Evolutionary conservation across 495 filamentous ascomycete genomes (phyloP), one percentile per base, ranked within the genome.

Genomic region (Massariosphaeria phaeospora): DNA sequence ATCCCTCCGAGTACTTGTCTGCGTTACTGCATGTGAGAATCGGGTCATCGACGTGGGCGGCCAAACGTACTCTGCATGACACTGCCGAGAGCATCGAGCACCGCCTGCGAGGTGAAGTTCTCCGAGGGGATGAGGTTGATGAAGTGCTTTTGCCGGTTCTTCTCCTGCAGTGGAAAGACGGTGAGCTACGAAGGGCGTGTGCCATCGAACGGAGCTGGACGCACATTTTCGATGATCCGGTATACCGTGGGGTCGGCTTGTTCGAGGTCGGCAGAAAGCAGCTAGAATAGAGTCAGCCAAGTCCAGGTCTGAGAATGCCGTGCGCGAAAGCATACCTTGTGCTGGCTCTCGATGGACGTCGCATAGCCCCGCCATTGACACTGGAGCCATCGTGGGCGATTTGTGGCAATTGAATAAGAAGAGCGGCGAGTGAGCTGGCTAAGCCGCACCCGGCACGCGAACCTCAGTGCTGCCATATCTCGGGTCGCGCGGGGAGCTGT

Each of bases 1-100:
- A 98, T 34, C 93, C 93, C 71, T 98, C 93, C 6, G 94, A 97
- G 75, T 98, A 98, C 70, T 98, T 98, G 66, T 98, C 88, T 91
- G 67, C n/a, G 18, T 21, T 25, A 12, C 12, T 10, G 38, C 15
- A 42, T 36, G 48, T 43, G 35, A 25, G 13, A 31, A 31, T 50
- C 40, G 47, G 27, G 62, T 29, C 25, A 18, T 20, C 7, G 26
- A 45, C 52, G 34, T 61, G 45, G 67, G 20, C 26, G 13, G 38
- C 35, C 31, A 29, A 25, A 41, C 84, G 47, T 75, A 93, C 88
- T 98, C 74, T 98, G 91, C 93, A 98, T 98, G 23, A 94, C 85
- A 76, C 91, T 96, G 65, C 93, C 93, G 51, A 98, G 75, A 8
- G 91, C 90, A 80, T 97, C 93, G 31, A 96, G 81, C 10, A 98